phyloP scores from a whole-genome alignment of 345 rosid species.

The Barbarea vulgaris region DNA sequence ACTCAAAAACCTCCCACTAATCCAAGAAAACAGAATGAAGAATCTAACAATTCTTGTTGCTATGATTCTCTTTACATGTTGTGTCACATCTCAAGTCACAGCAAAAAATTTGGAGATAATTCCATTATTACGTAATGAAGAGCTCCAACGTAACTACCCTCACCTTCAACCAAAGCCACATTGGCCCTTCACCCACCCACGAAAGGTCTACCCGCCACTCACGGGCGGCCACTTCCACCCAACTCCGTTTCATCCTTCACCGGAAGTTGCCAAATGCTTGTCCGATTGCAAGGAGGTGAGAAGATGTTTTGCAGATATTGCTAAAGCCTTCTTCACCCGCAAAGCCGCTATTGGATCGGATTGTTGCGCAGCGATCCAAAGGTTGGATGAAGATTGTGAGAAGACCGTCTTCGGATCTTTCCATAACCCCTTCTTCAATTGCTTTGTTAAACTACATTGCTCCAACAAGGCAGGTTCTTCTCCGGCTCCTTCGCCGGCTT shows the following conservation, averaged over 20 bases:
- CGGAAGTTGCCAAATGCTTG: constrained; percentile 2
- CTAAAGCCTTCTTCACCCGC: background rate
- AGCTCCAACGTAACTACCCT: background rate
- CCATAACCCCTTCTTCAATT: background rate
- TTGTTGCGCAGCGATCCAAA: background rate
- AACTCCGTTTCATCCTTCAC: background rate
- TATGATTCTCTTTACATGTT: constrained; percentile 8
- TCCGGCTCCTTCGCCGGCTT: background rate
- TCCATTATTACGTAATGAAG: background rate
- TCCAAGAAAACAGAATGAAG: constrained; percentile 6
- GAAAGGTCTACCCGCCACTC: background rate
- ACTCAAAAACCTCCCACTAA: background rate
- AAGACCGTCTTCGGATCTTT: constrained; percentile 16
- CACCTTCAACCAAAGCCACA: background rate
- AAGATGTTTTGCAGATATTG: constrained; percentile 1
- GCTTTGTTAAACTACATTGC: background rate
- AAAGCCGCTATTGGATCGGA: background rate
- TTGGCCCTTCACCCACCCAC: background rate
- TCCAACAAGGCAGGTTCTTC: background rate
- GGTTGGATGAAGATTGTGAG: background rate
- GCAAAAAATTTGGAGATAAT: background rate
- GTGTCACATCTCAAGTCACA: constrained; percentile 15
- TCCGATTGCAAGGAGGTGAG: background rate
- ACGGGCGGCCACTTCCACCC: background rate
- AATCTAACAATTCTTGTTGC: background rate